Conservation (phyloP, 208 protist genomes). For the Acanthamoeba triangularis region DNA sequence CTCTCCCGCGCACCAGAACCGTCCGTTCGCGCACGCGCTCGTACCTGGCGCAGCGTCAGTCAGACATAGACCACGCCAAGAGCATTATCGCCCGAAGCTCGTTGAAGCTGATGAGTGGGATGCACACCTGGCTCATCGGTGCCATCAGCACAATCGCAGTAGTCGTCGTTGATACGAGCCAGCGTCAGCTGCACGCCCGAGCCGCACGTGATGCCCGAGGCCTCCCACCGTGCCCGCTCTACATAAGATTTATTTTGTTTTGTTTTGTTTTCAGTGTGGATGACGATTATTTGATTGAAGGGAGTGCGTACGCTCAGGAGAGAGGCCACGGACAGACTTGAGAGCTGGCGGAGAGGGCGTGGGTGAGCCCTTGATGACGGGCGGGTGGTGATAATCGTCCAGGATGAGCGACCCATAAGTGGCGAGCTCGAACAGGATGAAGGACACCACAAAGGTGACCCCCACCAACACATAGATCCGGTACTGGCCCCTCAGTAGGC, state of each 20-base stretch:
- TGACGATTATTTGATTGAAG: too few species aligned
- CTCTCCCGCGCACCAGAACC: slow-evolving; percentile 30
- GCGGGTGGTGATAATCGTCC: neutral
- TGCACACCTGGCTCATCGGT: slow-evolving; percentile 31
- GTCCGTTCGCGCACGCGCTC: slow-evolving; percentile 24
- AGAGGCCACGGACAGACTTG: neutral
- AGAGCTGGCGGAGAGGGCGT: too few species aligned
- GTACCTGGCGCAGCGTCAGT: neutral
- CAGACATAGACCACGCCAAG: too few species aligned
- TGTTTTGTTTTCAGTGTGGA: too few species aligned
- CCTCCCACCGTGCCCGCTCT: neutral
- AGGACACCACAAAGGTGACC: neutral
- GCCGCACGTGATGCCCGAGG: neutral
- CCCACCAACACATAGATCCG: neutral
- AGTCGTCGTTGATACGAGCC: slow-evolving; percentile 51
- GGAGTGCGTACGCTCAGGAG: neutral
- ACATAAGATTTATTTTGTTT: too few species aligned
- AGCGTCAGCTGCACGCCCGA: neutral
- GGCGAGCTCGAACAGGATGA: slow-evolving; percentile 24
- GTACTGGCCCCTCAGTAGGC: neutral
- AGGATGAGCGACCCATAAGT: neutral
- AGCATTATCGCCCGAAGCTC: neutral
- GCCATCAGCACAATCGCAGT: slow-evolving; percentile 63
- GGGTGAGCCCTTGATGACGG: too few species aligned
- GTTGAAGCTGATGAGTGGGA: too few species aligned